A percentile compares a stretch with the other conserved stretches of the same genome.
Evolutionary conservation across 768 basidiomycete genomes (phyloP).

Genomic region (Suillus plorans): DNA sequence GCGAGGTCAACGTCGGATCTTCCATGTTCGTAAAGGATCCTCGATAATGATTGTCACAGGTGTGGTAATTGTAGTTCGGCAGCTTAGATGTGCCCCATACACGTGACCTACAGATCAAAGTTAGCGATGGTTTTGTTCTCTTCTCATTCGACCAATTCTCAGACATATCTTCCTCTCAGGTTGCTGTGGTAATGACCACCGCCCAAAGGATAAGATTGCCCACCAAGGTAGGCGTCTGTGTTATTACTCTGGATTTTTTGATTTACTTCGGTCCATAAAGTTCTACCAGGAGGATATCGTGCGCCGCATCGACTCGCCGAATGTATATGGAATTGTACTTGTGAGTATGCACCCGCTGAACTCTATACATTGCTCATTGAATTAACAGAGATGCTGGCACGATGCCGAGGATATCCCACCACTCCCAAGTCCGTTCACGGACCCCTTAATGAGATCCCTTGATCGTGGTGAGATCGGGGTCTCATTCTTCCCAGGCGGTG

Average conservation of each 20-base stretch:
- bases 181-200: conserved; percentile 25
- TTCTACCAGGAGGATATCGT: conserved; percentile 73
- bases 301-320: conserved; percentile 40
- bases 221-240: conserved; percentile 31
- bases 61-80: background rate
- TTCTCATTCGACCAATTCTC: conserved; percentile 4
- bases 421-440: conserved; percentile 41
- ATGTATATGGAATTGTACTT: conserved; percentile 60
- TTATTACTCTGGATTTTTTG: background rate
- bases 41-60: background rate
- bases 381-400: conserved; percentile 81
- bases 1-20: conserved; percentile 11
- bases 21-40: background rate
- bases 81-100: background rate
- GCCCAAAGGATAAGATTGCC: conserved; percentile 21
- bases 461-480: conserved; percentile 81
- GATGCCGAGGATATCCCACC: conserved; percentile 72
- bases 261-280: conserved; percentile 29
- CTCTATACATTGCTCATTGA: conserved; percentile 8
- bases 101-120: conserved; percentile 20
- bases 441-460: conserved; percentile 77
- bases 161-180: background rate
- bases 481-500: conserved; percentile 55
- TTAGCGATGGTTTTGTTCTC: conserved; percentile 1
- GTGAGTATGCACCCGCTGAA: conserved; percentile 37